phyloP scores from a whole-genome alignment of 345 rosid genomes.

The Limnanthes douglasii region DNA sequence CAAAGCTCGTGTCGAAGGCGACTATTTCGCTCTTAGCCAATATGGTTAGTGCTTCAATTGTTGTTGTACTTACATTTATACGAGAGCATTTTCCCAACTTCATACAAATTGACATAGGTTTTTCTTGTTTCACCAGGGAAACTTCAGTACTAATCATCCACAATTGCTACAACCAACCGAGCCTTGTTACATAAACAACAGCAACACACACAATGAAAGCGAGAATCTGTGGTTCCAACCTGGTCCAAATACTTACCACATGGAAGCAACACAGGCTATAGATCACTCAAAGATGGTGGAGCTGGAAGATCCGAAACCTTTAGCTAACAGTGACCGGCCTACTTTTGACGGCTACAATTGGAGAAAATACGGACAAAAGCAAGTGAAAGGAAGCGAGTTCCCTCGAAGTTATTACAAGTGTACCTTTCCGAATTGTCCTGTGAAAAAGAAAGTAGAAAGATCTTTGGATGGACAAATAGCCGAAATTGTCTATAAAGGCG shows the following conservation, averaged over 20 bases:
- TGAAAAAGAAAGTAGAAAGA: slow-evolving; percentile 92
- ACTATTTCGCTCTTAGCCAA: slow-evolving; percentile 64
- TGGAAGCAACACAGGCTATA: too few relatives aligned
- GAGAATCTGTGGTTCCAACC: slow-evolving; percentile 18
- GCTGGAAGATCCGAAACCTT: slow-evolving; percentile 22
- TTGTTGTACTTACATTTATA: slow-evolving; percentile 1
- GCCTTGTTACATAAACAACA: slow-evolving; percentile 12
- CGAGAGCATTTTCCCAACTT: not conserved
- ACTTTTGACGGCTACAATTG: slow-evolving; percentile 92
- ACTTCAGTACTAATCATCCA: slow-evolving; percentile 16
- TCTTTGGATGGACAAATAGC: slow-evolving; percentile 78
- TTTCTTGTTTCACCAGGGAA: slow-evolving; percentile 29
- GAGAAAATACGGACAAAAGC: slow-evolving; percentile 98
- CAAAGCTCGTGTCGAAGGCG: slow-evolving; percentile 71
- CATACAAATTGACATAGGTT: not conserved
- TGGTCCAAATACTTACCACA: slow-evolving; percentile 7
- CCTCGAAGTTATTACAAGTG: slow-evolving; percentile 96
- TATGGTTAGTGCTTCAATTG: too few relatives aligned
- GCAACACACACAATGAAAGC: slow-evolving; percentile 19
- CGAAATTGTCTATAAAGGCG: slow-evolving; percentile 92
- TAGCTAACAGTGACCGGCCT: slow-evolving; percentile 26
- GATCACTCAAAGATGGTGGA: slow-evolving; percentile 14
- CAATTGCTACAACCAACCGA: slow-evolving; percentile 15
- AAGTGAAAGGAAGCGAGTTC: slow-evolving; percentile 93
- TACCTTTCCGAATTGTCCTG: slow-evolving; percentile 81